Base-by-base conservation (phyloP, 2,329 filamentous ascomycete genomes). In the Atkinsonella hypoxylon region DNA sequence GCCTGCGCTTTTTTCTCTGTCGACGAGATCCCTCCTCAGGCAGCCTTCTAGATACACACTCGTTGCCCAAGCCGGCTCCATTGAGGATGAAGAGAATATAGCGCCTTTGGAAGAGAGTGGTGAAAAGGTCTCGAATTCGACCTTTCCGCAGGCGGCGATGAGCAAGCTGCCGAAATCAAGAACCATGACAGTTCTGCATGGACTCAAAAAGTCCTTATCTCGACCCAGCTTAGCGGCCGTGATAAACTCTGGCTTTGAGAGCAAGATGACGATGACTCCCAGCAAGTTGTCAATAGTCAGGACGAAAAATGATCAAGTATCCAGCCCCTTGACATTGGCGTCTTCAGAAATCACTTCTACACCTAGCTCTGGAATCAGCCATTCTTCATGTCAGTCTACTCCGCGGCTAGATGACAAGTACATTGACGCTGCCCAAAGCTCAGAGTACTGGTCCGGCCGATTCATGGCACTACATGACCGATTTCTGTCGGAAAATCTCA, bases 361-460 rank as follows among this genome's bases (percentile, higher is more conserved):
- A 5, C 13, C 26, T 3, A 32, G 15, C 10, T 30, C 41, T 15
- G 22, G 13, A 17, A 36, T 34, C 32, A 18, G 11, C n/a, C 51
- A 34, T 31, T n/a, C 15, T 22, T 43, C 43, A 13, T 9, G n/a
- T 39, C 32, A 51, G 6, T 44, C 17, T n/a, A 51, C 52, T 11
- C 51, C 54, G 9, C 55, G 56, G 34, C 49, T 55, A 31, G 55
- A 66, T 10, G 61, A 59, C 2, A 57, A 57, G 1, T 60, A 64
- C 2, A 62, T 80, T 13, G 60, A 61, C 47, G 64, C 60, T 0
- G 69, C 74, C 2, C 72, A 76, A 57, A 64, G 71, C 6, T 70
- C 72, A 2, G 62, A 69, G 2, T 84, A 82, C 62, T 85, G 82
- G 82, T 68, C 72, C 11, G 82, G 82, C 17, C 77, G 82, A 39